Evolutionary conservation across 139 green algal species (phyloP).

Genomic region (Spirogloea muscicola): DNA sequence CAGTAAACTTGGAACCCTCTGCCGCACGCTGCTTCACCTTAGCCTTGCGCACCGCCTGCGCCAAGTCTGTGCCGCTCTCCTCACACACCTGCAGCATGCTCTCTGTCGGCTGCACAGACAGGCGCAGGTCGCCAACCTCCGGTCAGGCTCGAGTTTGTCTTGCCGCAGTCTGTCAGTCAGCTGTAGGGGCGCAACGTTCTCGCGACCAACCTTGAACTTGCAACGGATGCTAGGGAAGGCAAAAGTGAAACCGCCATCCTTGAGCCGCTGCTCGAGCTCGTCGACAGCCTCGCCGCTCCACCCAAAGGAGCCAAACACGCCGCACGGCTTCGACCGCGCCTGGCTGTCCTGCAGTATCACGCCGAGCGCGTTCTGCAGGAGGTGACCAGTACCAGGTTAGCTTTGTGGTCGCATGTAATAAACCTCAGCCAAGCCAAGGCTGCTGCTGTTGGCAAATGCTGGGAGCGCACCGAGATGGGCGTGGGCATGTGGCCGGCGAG

Average conservation of each 20-base stretch:
- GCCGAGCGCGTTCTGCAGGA: slow-evolving; percentile 66
- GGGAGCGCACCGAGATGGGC: slow-evolving; percentile 57
- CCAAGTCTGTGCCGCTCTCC: slow-evolving; percentile 80
- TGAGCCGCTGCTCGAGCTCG: slow-evolving; percentile 55
- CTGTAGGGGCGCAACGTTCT: slow-evolving; percentile 55
- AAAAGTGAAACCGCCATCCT: slow-evolving; percentile 83
- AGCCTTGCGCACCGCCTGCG: slow-evolving; percentile 58
- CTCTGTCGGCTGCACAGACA: slow-evolving; percentile 66
- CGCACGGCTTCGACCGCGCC: slow-evolving; percentile 69
- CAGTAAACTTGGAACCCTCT: too few species aligned
- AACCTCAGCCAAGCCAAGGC: background rate
- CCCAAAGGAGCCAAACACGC: slow-evolving; percentile 95
- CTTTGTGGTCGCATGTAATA: background rate
- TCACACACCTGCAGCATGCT: slow-evolving; percentile 76
- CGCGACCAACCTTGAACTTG: slow-evolving; percentile 79
- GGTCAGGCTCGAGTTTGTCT: slow-evolving; percentile 92
- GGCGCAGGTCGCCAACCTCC: slow-evolving; percentile 81
- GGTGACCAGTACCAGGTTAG: slow-evolving; percentile 4
- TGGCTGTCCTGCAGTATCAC: slow-evolving; percentile 66
- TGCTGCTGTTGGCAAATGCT: background rate
- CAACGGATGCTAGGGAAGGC: slow-evolving; percentile 83
- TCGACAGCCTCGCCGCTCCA: slow-evolving; percentile 86
- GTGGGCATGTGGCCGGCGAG: slow-evolving; percentile 95
- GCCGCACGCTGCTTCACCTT: too few species aligned
- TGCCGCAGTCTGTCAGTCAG: slow-evolving; percentile 63